These are phyloP conservation scores for Oehlia diaphana DNA, from an alignment of 192 early-diverging fungal genomes.

Conservation along the genomic window DNA sequence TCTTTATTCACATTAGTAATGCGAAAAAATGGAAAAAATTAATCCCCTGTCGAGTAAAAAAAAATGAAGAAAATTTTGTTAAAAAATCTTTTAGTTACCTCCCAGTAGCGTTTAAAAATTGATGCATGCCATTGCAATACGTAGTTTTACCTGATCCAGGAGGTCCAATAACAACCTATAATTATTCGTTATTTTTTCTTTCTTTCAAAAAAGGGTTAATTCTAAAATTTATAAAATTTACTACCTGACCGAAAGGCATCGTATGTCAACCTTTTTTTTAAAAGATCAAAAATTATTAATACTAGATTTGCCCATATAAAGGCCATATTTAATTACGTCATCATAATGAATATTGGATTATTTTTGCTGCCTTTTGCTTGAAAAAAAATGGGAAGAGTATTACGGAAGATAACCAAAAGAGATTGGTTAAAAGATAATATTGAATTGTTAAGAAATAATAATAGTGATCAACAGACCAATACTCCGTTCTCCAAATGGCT, in stretches of 20 bases:
- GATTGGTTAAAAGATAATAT: neutral
- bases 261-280: neutral
- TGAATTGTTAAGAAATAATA: neutral
- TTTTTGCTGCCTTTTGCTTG: too few relatives aligned
- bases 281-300: too few relatives aligned
- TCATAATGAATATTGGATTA: too few relatives aligned
- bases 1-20: slow-evolving; percentile 32
- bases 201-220: too few relatives aligned
- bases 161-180: slow-evolving; percentile 90
- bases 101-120: slow-evolving; percentile 79
- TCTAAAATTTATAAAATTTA: neutral
- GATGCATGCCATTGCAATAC: slow-evolving; percentile 88
- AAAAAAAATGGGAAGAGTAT: neutral
- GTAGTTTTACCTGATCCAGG: slow-evolving; percentile 96
- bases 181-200: neutral
- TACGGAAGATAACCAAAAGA: neutral
- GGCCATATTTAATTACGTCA: neutral
- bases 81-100: slow-evolving; percentile 37
- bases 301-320: too few relatives aligned
- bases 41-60: neutral
- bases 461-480: neutral
- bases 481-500: neutral
- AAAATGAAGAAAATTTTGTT: neutral
- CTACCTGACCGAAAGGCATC: slow-evolving; percentile 34
- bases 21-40: neutral